phyloP scores from a whole-genome alignment of 192 early-diverging fungal genomes.

The Backusella australiensis region DNA sequence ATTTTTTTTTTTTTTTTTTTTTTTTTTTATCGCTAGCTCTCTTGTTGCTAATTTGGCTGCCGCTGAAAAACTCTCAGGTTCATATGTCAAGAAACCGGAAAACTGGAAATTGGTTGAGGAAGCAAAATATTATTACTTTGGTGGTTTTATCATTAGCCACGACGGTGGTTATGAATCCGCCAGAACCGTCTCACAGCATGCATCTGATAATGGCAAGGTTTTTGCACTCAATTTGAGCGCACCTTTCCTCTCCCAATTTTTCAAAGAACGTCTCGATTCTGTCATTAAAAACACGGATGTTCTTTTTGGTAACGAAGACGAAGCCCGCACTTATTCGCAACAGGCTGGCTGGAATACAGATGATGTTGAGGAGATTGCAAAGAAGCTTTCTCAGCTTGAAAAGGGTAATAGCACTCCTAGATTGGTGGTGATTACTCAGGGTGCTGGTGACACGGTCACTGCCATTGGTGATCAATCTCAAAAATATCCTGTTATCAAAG shows the following conservation, averaged over 20 bases:
- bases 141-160: slow-evolving; percentile 88
- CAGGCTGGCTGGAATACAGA: slow-evolving; percentile 65
- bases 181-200: slow-evolving; percentile 85
- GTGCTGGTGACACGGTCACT: slow-evolving; percentile 71
- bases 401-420: slow-evolving; percentile 76
- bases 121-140: slow-evolving; percentile 89
- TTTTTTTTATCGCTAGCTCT: slow-evolving; percentile 36
- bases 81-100: slow-evolving; percentile 49
- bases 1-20: neutral
- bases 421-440: slow-evolving; percentile 92
- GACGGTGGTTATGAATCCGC: slow-evolving; percentile 79
- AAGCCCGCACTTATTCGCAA: slow-evolving; percentile 80
- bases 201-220: slow-evolving; percentile 75
- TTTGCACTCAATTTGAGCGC: slow-evolving; percentile 95
- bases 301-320: slow-evolving; percentile 95
- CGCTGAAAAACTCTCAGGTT: slow-evolving; percentile 81
- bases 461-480: slow-evolving; percentile 61
- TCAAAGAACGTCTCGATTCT: slow-evolving; percentile 75
- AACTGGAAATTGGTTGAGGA: slow-evolving; percentile 86
- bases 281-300: slow-evolving; percentile 86
- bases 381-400: slow-evolving; percentile 77
- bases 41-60: slow-evolving; percentile 93
- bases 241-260: slow-evolving; percentile 93
- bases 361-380: slow-evolving; percentile 81
- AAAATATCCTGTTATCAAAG: slow-evolving; percentile 56